Conservation (phyloP, 805 yeast species). For the Wickerhamiella azymoides region DNA sequence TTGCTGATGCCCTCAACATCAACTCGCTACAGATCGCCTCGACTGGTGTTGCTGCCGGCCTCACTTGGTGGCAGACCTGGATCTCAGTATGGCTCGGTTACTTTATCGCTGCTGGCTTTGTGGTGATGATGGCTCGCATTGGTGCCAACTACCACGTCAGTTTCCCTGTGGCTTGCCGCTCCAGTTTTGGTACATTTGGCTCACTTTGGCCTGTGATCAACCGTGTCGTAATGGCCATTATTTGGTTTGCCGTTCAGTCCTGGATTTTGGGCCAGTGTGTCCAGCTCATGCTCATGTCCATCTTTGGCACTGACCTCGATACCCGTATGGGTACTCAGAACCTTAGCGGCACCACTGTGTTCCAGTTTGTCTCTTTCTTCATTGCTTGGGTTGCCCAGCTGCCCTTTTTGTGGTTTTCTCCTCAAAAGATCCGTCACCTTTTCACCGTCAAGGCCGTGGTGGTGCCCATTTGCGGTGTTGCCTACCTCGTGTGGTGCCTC, state of each 20-base stretch:
- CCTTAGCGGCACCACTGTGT: conserved; percentile 51
- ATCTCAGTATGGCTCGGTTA: conserved; percentile 81
- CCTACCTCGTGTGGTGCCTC: conserved; percentile 71
- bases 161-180: conserved; percentile 70
- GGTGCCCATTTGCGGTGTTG: conserved; percentile 74
- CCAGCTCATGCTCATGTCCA: conserved; percentile 57
- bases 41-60: conserved; percentile 63
- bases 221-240: conserved; percentile 73
- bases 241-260: conserved; percentile 82
- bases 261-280: conserved; percentile 80
- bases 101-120: conserved; percentile 51
- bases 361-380: conserved; percentile 61
- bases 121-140: conserved; percentile 57
- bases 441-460: conserved; percentile 69
- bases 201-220: conserved; percentile 79
- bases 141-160: conserved; percentile 73
- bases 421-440: conserved; percentile 69
- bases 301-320: conserved; percentile 32
- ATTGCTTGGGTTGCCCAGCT: conserved; percentile 68
- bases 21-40: conserved; percentile 88
- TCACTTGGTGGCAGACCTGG: conserved; percentile 90
- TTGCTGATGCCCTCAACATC: conserved; percentile 79
- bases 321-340: conserved; percentile 38
- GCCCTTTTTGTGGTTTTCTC: conserved; percentile 70
- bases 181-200: conserved; percentile 79